These are phyloP conservation scores for Fusarium sterilihyphosum DNA, from an alignment of 2,329 filamentous ascomycete species.

Conservation along the genomic window DNA sequence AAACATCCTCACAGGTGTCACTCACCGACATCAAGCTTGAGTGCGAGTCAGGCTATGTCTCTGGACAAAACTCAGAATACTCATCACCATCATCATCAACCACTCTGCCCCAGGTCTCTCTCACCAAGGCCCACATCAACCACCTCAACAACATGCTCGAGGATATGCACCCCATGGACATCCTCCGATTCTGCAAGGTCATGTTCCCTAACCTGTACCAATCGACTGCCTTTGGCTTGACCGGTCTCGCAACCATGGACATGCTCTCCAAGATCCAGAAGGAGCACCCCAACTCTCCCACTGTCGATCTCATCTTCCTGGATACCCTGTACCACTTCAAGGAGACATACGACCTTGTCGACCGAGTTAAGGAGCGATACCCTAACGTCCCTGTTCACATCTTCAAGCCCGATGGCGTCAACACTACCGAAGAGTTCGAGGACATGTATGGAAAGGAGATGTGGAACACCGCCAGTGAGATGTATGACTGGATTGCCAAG, in stretches of 20 bases:
- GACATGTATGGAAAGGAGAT: slow-evolving; percentile 81
- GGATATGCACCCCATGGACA: slow-evolving; percentile 87
- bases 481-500: slow-evolving; percentile 98
- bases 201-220: slow-evolving; percentile 91
- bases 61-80: slow-evolving; percentile 54
- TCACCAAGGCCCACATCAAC: slow-evolving; percentile 87
- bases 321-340: slow-evolving; percentile 86
- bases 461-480: slow-evolving; percentile 86
- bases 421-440: slow-evolving; percentile 81
- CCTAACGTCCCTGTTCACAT: slow-evolving; percentile 83
- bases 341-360: slow-evolving; percentile 78
- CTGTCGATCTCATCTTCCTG: slow-evolving; percentile 79
- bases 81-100: slow-evolving; percentile 48
- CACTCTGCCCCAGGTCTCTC: slow-evolving; percentile 77
- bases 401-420: slow-evolving; percentile 84
- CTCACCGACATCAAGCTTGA: slow-evolving; percentile 56
- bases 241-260: slow-evolving; percentile 83
- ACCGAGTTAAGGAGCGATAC: slow-evolving; percentile 80
- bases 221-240: slow-evolving; percentile 84
- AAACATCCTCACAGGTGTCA: slow-evolving; percentile 53
- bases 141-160: slow-evolving; percentile 92
- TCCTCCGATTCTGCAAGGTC: slow-evolving; percentile 90
- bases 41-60: slow-evolving; percentile 87
- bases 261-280: slow-evolving; percentile 81
- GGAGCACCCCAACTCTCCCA: slow-evolving; percentile 67